Base-by-base conservation (phyloP, 2,329 filamentous ascomycete genomes). In the Plenodomus biglobosus region DNA sequence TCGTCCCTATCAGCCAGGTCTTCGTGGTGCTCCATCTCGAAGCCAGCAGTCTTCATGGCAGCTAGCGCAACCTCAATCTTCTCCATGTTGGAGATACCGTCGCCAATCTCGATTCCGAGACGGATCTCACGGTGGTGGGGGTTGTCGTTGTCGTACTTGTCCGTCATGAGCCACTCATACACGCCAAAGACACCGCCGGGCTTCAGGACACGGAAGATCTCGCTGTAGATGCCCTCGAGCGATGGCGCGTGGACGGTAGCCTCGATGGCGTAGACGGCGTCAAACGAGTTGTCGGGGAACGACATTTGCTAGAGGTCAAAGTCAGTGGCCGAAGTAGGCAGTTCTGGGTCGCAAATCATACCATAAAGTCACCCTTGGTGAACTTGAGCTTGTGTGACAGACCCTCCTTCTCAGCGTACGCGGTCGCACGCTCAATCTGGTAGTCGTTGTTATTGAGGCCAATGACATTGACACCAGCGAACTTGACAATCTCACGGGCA, bases 401-500 rank as follows among this genome's bases (percentile, higher is more conserved):
- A 42, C 86, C 86, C 75, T 95, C 90, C 75, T 90, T 90, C 53
- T 81, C 75, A 2, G 92, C 90, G 70, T 96, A 96, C 45, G 81
- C 79, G 13, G 85, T 91, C n/a, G 92, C 92, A 58, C 94, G 89
- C 71, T 96, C 84, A 59, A 97, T 96, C 78, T 97, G 94, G 80
- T 99, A 99, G 77, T 96, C 90, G 75, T 97, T 97, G 85, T 96
- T 97, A 85, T 97, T 99, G 72, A 97, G 77, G 37, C 94, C 94
- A 19, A 90, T 87, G 55, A 97, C 83, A 64, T 96, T 90, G 63
- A 84, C 87, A 53, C 89, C 92, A 10, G 90, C 87, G 77, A 99
- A 99, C 77, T 95, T 95, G 76, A 89, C 90, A 65, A 99, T 97
- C 78, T 97, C 92, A 53, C 92, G 85, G 6, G 92, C 94, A 18